Evolutionary conservation across 2,329 filamentous ascomycete genomes (phyloP).

Genomic region (Beauveria rudraprayagi): DNA sequence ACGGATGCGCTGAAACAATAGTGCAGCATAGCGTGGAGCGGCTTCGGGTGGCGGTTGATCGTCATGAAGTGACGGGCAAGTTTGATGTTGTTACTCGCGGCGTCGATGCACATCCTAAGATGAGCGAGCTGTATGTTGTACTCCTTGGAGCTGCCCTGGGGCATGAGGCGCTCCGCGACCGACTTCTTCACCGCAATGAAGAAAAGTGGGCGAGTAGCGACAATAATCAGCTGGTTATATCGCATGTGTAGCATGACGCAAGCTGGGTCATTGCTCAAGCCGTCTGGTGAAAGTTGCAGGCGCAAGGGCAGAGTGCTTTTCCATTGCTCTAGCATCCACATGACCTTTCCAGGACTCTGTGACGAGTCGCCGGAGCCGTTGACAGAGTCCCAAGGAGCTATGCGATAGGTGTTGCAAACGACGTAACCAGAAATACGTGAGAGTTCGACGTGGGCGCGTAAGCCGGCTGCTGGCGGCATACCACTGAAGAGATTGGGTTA

Average conservation of each 20-base stretch:
- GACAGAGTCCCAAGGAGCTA: constrained; percentile 24
- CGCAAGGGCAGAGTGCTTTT: constrained; percentile 26
- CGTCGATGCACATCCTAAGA: constrained; percentile 12
- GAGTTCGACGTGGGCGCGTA: constrained; percentile 39
- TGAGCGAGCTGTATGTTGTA: constrained; percentile 15
- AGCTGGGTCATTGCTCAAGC: constrained; percentile 32
- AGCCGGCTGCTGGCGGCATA: constrained; percentile 35
- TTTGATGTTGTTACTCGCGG: constrained; percentile 36
- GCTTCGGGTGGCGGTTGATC: constrained; percentile 29
- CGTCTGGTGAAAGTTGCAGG: constrained; percentile 29
- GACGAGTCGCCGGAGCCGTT: constrained; percentile 17
- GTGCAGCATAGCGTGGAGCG: constrained; percentile 38
- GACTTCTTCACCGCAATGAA: constrained; percentile 39
- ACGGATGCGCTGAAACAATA: constrained; percentile 43
- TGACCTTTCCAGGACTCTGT: constrained; percentile 30
- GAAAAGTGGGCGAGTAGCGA: constrained; percentile 40
- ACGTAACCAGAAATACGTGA: constrained; percentile 40
- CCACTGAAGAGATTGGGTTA: constrained; percentile 21
- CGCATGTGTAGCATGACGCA: constrained; percentile 40
- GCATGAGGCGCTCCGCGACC: constrained; percentile 32
- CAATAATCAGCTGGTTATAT: constrained; percentile 42
- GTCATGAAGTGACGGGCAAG: constrained; percentile 33
- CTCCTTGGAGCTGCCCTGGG: constrained; percentile 18
- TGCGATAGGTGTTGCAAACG: constrained; percentile 37
- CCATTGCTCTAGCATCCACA: constrained; percentile 37